These are phyloP conservation scores for Phytophthora multivora DNA, from an alignment of 352 stramenopile genomes.

Conservation along the genomic window DNA sequence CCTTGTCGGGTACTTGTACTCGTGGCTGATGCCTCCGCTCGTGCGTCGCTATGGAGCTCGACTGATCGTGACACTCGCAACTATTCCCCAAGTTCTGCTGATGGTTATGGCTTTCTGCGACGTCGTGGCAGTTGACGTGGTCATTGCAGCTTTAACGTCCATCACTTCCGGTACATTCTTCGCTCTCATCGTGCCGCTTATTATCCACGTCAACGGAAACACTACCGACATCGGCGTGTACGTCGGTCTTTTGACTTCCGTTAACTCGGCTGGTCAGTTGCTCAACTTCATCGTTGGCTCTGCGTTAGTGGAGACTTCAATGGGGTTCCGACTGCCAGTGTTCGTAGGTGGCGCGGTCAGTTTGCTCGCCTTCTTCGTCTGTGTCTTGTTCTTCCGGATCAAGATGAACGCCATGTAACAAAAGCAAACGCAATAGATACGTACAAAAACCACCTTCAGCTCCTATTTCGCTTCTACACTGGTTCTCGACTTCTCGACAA, in stretches of 20 bases:
- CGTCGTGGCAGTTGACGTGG: slow-evolving; percentile 30
- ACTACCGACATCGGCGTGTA: slow-evolving; percentile 47
- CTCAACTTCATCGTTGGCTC: slow-evolving; percentile 53
- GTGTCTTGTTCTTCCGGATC: slow-evolving; percentile 40
- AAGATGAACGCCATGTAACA: slow-evolving; percentile 51
- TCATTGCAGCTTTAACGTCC: slow-evolving; percentile 40
- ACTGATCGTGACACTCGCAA: slow-evolving; percentile 28
- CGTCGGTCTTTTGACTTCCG: slow-evolving; percentile 56
- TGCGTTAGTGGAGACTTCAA: slow-evolving; percentile 41
- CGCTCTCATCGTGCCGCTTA: slow-evolving; percentile 49
- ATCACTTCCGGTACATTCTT: slow-evolving; percentile 49
- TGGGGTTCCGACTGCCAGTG: slow-evolving; percentile 45
- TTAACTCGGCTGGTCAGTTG: slow-evolving; percentile 51
- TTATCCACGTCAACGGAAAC: slow-evolving; percentile 47
- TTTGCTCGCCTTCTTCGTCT: slow-evolving; percentile 35
- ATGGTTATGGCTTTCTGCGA: slow-evolving; percentile 47
- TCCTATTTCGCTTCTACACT: slow-evolving; percentile 10
- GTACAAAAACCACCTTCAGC: not conserved
- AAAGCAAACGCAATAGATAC: not conserved
- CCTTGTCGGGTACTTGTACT: slow-evolving; percentile 44
- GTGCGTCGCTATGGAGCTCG: slow-evolving; percentile 40
- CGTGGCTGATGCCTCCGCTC: slow-evolving; percentile 44
- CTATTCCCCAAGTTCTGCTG: slow-evolving; percentile 43
- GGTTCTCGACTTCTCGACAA: slow-evolving; percentile 46
- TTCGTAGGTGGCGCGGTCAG: slow-evolving; percentile 47